Conservation (phyloP, 2,329 filamentous ascomycete genomes). For the Colletotrichum godetiae region DNA sequence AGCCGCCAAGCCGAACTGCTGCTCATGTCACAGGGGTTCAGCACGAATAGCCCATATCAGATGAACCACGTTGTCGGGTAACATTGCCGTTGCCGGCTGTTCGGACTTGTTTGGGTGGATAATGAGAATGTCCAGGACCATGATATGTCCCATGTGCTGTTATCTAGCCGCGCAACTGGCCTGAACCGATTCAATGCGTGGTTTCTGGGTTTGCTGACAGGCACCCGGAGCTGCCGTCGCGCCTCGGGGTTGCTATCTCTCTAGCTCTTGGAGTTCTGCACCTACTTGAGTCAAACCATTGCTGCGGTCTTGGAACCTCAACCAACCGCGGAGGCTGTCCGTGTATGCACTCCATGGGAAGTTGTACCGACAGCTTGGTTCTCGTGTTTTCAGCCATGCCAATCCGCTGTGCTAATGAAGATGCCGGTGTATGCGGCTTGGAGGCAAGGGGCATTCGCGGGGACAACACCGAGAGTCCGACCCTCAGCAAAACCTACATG, state of each 20-base stretch:
- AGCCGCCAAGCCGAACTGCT: slow-evolving; percentile 11
- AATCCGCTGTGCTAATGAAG: not conserved
- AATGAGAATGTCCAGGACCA: not conserved
- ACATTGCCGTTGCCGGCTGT: not conserved
- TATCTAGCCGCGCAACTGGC: not conserved
- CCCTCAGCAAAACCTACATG: not conserved
- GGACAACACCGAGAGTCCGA: not conserved
- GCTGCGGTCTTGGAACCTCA: not conserved
- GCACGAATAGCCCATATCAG: not conserved
- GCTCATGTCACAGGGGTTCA: not conserved
- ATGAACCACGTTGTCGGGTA: not conserved
- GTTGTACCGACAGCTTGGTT: not conserved
- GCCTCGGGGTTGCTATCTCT: not conserved
- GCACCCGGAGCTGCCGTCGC: not conserved
- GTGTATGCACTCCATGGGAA: not conserved
- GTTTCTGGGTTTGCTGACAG: not conserved
- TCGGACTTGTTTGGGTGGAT: not conserved
- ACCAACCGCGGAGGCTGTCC: not conserved
- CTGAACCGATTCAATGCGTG: not conserved
- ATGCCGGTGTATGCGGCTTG: not conserved
- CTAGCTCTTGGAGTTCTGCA: not conserved
- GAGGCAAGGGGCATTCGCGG: not conserved
- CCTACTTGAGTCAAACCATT: not conserved
- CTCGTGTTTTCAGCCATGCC: not conserved
- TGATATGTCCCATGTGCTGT: not conserved